Base-by-base conservation (phyloP, 2,329 filamentous ascomycete genomes). In the Epichloe uncinata region DNA sequence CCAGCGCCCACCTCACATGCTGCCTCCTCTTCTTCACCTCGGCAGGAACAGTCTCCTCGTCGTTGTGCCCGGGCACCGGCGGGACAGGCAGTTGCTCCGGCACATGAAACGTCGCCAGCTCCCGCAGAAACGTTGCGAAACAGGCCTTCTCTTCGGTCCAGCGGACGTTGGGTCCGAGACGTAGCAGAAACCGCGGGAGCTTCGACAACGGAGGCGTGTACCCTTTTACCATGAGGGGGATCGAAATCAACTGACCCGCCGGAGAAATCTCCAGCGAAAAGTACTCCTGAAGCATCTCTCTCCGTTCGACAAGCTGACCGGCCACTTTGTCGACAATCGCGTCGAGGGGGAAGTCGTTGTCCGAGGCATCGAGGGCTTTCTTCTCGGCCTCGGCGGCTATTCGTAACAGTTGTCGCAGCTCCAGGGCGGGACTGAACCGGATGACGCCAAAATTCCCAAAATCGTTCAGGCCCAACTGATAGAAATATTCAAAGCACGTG, bases 381-480 rank as follows among this genome's bases (percentile, higher is more conserved):
- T 79, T 79, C 62, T 95, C 87, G 34, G 81, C 71, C 43, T 85
- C 78, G 1, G 82, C 87, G 1, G 82, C 91, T 41, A 95, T 77
- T 12, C 71, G 69, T 13, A 98, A 73, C 5, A 97, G 66, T 50
- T 85, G 79, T 4, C 73, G 69, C 5, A 98, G 69, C 51, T 81
- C 73, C 1, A 96, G 75, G 0, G 88, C 77, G 2, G 88, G 86
- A 45, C 81, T 78, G 59, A 98, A 88, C 11, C 79, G 81, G 52
- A 98, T 89, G 20, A 74, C 67, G 3, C 93, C 93, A 60, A 95
- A 96, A 63, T 98, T 98, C 2, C 85, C 88, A 67, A 98, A 98
- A 61, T 98, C 89, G 0, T 89, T 95, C 36, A 98, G 76, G 0
- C 89, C 91, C 18, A 97, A 70, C 67, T 98, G 93, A 69, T 98